Base-by-base conservation (phyloP, 1,284 basidiomycete species). In the Tausonia pullulans region DNA sequence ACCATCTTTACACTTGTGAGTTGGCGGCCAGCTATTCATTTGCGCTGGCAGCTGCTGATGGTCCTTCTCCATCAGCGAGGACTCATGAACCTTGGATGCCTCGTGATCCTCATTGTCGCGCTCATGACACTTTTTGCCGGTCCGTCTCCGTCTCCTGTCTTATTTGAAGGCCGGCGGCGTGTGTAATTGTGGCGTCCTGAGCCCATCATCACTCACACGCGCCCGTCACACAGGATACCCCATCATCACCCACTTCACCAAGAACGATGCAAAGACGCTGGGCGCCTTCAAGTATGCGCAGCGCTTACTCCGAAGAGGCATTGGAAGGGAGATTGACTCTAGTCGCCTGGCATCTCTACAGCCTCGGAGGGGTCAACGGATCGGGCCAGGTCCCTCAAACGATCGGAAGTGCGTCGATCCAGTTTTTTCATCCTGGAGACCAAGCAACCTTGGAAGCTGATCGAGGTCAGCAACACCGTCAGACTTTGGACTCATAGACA, bases 1-100 rank as follows among this genome's bases (percentile, higher is more conserved):
- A 80, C 78, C 59, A 78, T 90, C 52, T 84, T 90, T 71, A 90
- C 88, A 9, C 72, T 74, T 58, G 27, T 27, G 27, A 27, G 27
- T 27, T 27, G 27, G 27, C 27, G 27, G 27, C 27, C 27, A 27
- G 27, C 27, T 27, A 27, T 27, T 2, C 27, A 27, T 27, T 27
- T 27, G 27, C 27, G 27, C 27, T 27, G 27, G 27, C 27, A 27
- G 27, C 2, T 27, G 27, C 27, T 27, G 27, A 27, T 27, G 27
- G 27, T 27, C 27, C 27, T 27, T 27, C 27, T 27, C 27, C 27
- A 27, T 27, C 27, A 27, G 27, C 81, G 89, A 72, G 88, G 89
- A 39, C 68, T 90, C 6, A 76, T 81, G 58, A 92, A 92, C 74
- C 76, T 91, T 3, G 89, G 89, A 9, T 90, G 87, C 74, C 77